A percentile compares a stretch with the other conserved stretches of the same genome.
Evolutionary conservation across 805 yeast genomes (phyloP).

Genomic region (Saccharomycopsis babjevae): DNA sequence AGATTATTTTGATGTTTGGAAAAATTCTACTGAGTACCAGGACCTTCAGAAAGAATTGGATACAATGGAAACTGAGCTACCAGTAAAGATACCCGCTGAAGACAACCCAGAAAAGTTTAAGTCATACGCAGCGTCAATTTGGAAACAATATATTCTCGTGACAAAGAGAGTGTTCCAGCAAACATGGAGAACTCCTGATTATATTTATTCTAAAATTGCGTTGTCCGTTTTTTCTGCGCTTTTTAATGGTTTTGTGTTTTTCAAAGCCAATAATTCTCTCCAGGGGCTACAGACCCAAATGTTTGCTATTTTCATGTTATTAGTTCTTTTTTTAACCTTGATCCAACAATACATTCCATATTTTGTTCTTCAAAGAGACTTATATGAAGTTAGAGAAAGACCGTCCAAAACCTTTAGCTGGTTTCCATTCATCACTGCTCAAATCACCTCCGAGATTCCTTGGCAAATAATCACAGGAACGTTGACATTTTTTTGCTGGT

Average conservation of each 20-base stretch:
- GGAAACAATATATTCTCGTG: slow-evolving; percentile 35
- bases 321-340: slow-evolving; percentile 41
- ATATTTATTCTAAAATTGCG: slow-evolving; percentile 45
- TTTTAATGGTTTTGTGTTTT: slow-evolving; percentile 62
- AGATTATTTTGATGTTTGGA: slow-evolving; percentile 62
- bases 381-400: slow-evolving; percentile 65
- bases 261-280: slow-evolving; percentile 46
- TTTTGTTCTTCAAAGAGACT: slow-evolving; percentile 47
- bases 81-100: slow-evolving; percentile 26
- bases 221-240: slow-evolving; percentile 45
- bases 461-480: slow-evolving; percentile 55
- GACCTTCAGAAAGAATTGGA: slow-evolving; percentile 44
- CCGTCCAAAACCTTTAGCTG: slow-evolving; percentile 64
- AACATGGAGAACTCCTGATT: slow-evolving; percentile 55
- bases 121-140: slow-evolving; percentile 36
- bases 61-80: slow-evolving; percentile 40
- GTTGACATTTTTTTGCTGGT: slow-evolving; percentile 50
- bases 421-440: slow-evolving; percentile 43
- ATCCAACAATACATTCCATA: slow-evolving; percentile 55
- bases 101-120: slow-evolving; percentile 22
- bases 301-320: slow-evolving; percentile 48
- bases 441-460: slow-evolving; percentile 53
- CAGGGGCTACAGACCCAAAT: slow-evolving; percentile 62
- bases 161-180: slow-evolving; percentile 46
- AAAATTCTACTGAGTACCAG: slow-evolving; percentile 37